Evolutionary conservation across 108 stramenopile genomes (phyloP), one percentile per base, ranked within the genome.

Genomic region (Nannochloropsis oceanica): DNA sequence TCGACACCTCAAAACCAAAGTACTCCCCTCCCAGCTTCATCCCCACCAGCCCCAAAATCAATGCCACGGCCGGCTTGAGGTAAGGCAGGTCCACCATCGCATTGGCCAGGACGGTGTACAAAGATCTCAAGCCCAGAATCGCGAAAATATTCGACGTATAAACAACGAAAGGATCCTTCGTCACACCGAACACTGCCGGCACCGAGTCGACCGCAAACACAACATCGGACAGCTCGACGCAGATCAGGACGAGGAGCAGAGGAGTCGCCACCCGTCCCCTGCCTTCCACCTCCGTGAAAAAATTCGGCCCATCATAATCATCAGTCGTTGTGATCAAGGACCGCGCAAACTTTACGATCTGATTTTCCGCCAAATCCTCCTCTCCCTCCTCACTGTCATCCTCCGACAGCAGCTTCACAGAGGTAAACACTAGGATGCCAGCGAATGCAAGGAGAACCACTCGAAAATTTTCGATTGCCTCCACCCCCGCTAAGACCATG

Each of bases 141-240:
- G 90, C 90, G 44, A 89, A 90, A 27, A 91, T 90, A 50, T 91
- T 91, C 25, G 89, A 89, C 3, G 91, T 91, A 88, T 89, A 91
- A 43, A 91, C 91, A 44, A 91, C 82, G 79, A 91, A 90, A 0
- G 91, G 91, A 79, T 91, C 91, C 86, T 90, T 43, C 22, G 91
- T 95, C 5, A 96, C 95, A 27, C 95, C 97, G 89, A 96, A 96
- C 12, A 96, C 96, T 25, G 97, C 96, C 7, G 97, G 97, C 86
- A 98, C 95, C 5, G 90, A 90, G 83, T 91, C 91, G 24, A 91
- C 88, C 26, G 90, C 90, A 42, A 91, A 91, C 79, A 91, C 85
- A 20, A 91, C 43, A 86, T 91, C 90, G 43, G 84, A 84, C 20
- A 91, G 87, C 88, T 91, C 90, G 46, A 91, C 85, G 89, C 90